Evolutionary conservation across 176 grass and related monocot species (phyloP).

Genomic region (sorghum (Sorghum bicolor)): Sorghum_bicolor_NCBIv3 NC_012878.2:3056501-3057000

Average conservation of each 20-base stretch:
- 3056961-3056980: slow-evolving; percentile 70
- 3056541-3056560: slow-evolving; percentile 54
- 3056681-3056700: not conserved
- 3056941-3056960: slow-evolving; percentile 91
- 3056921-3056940: slow-evolving; percentile 71
- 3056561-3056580: slow-evolving; percentile 43
- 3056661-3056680: slow-evolving; percentile 3
- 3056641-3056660: not conserved
- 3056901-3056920: slow-evolving; percentile 69
- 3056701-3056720: not conserved
- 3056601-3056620: slow-evolving; percentile 42
- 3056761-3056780: slow-evolving; percentile 57
- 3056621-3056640: not conserved
- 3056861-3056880: slow-evolving; percentile 86
- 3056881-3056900: slow-evolving; percentile 75
- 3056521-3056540: slow-evolving; percentile 65
- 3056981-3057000: slow-evolving; percentile 19
- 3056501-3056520: slow-evolving; percentile 26
- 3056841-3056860: slow-evolving; percentile 79
- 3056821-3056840: slow-evolving; percentile 77
- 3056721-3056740: slow-evolving; percentile 58
- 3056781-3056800: slow-evolving; percentile 80
- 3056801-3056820: slow-evolving; percentile 61
- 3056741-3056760: slow-evolving; percentile 52
- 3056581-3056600: slow-evolving; percentile 40